Conservation (phyloP, 2,329 filamentous ascomycete genomes). For the Trichoderma hamatum region DNA sequence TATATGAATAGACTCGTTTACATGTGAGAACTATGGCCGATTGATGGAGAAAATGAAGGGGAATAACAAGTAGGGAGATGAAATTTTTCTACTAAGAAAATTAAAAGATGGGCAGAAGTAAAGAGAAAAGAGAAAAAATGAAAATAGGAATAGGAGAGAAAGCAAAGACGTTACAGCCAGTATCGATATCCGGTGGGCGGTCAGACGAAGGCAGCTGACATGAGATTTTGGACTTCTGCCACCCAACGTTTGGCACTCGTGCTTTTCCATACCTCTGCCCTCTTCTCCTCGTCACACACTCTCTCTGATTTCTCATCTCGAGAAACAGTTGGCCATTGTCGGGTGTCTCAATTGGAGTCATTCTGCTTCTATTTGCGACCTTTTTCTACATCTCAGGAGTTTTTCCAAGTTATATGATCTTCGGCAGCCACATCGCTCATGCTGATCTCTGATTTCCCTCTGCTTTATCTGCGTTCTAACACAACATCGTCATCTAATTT, state of each 20-base stretch:
- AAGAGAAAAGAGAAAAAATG: neutral
- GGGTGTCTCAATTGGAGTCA: no score
- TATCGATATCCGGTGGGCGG: neutral
- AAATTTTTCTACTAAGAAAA: neutral
- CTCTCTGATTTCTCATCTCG: neutral
- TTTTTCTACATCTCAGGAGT: neutral
- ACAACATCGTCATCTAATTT: neutral
- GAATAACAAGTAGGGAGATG: neutral
- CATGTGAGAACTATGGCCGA: neutral
- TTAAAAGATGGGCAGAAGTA: neutral
- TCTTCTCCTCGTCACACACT: neutral
- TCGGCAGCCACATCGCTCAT: neutral
- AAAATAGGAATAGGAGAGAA: neutral
- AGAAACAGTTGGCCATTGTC: no score
- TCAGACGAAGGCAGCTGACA: slow-evolving; percentile 15
- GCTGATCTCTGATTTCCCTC: neutral
- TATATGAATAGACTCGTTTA: no score
- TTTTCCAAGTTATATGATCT: neutral
- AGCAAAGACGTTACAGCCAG: neutral
- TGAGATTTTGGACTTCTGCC: slow-evolving; percentile 7
- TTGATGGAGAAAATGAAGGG: neutral
- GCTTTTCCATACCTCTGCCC: neutral
- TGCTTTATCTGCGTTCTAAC: neutral
- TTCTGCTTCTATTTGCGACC: neutral
- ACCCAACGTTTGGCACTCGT: neutral